phyloP scores from a whole-genome alignment of 2,329 filamentous ascomycete genomes.

The Phaeophleospora eucalypticola region DNA sequence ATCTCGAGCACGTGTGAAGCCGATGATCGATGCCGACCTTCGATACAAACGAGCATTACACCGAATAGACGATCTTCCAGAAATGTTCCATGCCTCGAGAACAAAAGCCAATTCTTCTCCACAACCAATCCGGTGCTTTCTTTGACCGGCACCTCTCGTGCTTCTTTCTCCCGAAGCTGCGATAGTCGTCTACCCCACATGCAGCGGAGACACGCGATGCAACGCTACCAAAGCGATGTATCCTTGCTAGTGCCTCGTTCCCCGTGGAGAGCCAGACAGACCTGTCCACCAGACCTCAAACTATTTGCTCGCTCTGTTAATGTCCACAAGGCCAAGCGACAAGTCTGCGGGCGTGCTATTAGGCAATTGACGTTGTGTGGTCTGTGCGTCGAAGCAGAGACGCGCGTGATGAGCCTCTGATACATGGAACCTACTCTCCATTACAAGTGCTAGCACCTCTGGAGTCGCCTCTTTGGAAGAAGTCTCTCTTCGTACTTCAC shows the following conservation, averaged over 20 bases:
- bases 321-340: too few relatives aligned
- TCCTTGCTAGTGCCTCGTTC: constrained; percentile 1
- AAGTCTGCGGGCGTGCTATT: too few relatives aligned
- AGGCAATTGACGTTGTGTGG: constrained; percentile 2
- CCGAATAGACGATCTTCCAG: too few relatives aligned
- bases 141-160: not conserved
- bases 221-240: not conserved
- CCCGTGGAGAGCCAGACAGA: not conserved
- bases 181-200: not conserved
- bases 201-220: constrained; percentile 2
- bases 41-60: too few relatives aligned
- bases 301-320: not conserved
- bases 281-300: not conserved
- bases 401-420: too few relatives aligned
- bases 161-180: constrained; percentile 2
- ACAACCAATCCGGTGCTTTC: not conserved
- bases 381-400: too few relatives aligned
- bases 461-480: too few relatives aligned
- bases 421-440: too few relatives aligned
- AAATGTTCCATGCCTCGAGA: constrained; percentile 1
- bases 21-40: too few relatives aligned
- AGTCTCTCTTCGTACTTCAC: too few relatives aligned
- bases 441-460: too few relatives aligned
- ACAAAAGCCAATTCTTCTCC: not conserved
- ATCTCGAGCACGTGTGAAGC: too few relatives aligned